phyloP scores from a whole-genome alignment of 2,329 filamentous ascomycete species.

The Diaporthe sp. region DNA sequence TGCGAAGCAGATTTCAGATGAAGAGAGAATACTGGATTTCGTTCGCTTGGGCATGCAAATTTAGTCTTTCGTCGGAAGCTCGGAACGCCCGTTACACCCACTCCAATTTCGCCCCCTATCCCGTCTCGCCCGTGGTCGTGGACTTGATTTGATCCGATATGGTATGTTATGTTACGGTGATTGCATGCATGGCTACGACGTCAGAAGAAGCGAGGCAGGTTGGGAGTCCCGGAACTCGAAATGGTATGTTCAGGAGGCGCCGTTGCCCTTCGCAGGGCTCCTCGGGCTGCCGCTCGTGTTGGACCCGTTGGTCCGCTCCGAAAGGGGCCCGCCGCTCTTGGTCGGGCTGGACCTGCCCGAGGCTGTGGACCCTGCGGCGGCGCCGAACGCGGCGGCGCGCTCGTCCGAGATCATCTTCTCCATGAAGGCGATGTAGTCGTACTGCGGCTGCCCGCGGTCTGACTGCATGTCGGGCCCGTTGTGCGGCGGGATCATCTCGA shows the following conservation, averaged over 20 bases:
- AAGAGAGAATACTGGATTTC: constrained; percentile 22
- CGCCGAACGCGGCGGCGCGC: constrained; percentile 37
- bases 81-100: constrained; percentile 17
- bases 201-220: neutral
- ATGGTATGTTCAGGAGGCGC: constrained; percentile 42
- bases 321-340: constrained; percentile 39
- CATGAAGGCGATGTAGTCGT: constrained; percentile 98
- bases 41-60: constrained; percentile 23
- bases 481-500: constrained; percentile 87
- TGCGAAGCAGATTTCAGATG: constrained; percentile 2
- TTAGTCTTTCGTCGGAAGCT: constrained; percentile 11
- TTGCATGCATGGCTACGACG: constrained; percentile 19
- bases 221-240: neutral
- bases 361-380: constrained; percentile 28
- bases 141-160: constrained; percentile 48
- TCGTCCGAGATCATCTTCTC: constrained; percentile 77
- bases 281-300: constrained; percentile 50
- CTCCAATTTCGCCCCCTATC: neutral
- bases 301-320: constrained; percentile 43
- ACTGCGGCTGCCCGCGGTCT: constrained; percentile 88
- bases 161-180: constrained; percentile 20
- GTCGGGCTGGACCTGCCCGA: constrained; percentile 39
- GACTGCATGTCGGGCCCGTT: constrained; percentile 87
- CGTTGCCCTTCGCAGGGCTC: constrained; percentile 52
- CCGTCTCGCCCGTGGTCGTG: constrained; percentile 51